Evolutionary conservation across 805 yeast species (phyloP).

Genomic region (Candida caryicola): DNA sequence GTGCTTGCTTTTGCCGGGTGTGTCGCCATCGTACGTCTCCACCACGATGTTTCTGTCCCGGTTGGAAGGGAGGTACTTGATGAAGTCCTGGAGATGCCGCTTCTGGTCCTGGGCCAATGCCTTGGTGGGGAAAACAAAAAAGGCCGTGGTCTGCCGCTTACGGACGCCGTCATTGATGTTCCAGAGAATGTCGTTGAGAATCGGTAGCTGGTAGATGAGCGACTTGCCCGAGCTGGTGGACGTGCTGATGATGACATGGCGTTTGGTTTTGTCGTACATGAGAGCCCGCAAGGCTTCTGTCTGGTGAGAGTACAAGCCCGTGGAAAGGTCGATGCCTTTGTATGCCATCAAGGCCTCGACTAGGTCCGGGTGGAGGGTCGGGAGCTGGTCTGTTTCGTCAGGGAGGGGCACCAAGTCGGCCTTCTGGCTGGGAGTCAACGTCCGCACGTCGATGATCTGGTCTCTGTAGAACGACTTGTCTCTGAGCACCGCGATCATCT

Average conservation of each 20-base stretch:
- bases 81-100: conserved; percentile 63
- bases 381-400: conserved; percentile 28
- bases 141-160: conserved; percentile 53
- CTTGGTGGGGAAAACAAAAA: conserved; percentile 93
- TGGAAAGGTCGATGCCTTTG: conserved; percentile 42
- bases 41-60: conserved; percentile 46
- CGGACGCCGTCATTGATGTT: conserved; percentile 33
- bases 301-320: conserved; percentile 74
- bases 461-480: conserved; percentile 50
- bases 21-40: conserved; percentile 94
- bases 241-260: conserved; percentile 84
- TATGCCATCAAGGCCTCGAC: conserved; percentile 47
- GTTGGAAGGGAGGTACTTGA: conserved; percentile 45
- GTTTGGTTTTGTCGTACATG: conserved; percentile 39
- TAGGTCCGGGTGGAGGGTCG: conserved; percentile 45
- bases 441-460: conserved; percentile 58
- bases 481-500: conserved; percentile 50
- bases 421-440: conserved; percentile 41
- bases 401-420: conserved; percentile 46
- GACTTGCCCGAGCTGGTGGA: conserved; percentile 97
- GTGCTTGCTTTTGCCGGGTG: conserved; percentile 55
- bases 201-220: conserved; percentile 85
- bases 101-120: conserved; percentile 97
- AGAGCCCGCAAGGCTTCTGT: conserved; percentile 63
- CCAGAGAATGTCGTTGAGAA: conserved; percentile 47